A percentile compares a stretch with the other conserved stretches of the same genome.
These are phyloP conservation scores for Penicillium soppii DNA, from an alignment of 495 filamentous ascomycete species.

Conservation along the genomic window DNA sequence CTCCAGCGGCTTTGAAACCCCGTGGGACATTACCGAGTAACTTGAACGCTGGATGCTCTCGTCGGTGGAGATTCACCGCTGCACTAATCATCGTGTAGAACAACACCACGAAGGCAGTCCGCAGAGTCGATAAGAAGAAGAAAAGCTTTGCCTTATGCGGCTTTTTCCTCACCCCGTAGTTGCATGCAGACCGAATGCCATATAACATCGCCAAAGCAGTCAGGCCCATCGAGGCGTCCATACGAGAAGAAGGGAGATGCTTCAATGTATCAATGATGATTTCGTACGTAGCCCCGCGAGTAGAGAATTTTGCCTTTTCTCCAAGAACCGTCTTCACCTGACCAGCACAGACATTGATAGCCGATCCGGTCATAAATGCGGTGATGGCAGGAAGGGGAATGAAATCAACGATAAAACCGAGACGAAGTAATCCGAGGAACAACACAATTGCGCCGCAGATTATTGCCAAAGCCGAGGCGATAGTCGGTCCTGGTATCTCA, in stretches of 20 bases:
- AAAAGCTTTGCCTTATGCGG: constrained; percentile 68
- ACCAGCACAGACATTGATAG: constrained; percentile 83
- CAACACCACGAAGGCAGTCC: constrained; percentile 85
- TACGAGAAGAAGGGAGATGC: constrained; percentile 59
- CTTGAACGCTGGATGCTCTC: constrained; percentile 52
- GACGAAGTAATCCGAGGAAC: constrained; percentile 72
- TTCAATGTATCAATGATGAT: constrained; percentile 85
- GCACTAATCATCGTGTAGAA: constrained; percentile 88
- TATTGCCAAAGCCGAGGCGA: constrained; percentile 77
- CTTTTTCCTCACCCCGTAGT: constrained; percentile 58
- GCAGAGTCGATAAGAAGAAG: constrained; percentile 87
- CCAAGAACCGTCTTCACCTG: constrained; percentile 83
- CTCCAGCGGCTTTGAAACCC: constrained; percentile 73
- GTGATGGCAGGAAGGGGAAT: constrained; percentile 85
- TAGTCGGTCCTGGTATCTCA: constrained; percentile 53
- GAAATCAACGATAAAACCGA: constrained; percentile 90
- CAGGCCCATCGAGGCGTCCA: constrained; percentile 86
- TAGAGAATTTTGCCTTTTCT: constrained; percentile 65
- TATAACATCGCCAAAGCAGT: constrained; percentile 80
- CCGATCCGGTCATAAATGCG: constrained; percentile 97
- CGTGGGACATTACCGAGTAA: constrained; percentile 76
- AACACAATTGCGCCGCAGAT: constrained; percentile 74
- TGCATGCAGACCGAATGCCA: constrained; percentile 65
- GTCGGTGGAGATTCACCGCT: constrained; percentile 63
- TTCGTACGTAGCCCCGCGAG: constrained; percentile 71